These are phyloP conservation scores for Ceratobasidium sp. DNA, from an alignment of 1,284 basidiomycete genomes.

Conservation along the genomic window DNA sequence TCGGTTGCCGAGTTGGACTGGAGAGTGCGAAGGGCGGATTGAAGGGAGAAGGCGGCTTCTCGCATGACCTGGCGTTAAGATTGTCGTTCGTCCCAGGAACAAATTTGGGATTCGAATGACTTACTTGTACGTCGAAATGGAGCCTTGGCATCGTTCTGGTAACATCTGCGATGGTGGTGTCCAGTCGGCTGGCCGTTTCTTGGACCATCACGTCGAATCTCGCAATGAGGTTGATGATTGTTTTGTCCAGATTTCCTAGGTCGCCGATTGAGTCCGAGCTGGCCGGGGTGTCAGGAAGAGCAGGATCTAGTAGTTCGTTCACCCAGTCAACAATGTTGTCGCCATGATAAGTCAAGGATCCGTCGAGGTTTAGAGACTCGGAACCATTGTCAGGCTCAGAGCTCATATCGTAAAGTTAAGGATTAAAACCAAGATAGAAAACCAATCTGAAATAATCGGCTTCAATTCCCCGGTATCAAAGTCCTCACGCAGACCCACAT, in stretches of 20 bases:
- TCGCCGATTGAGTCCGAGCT: conserved; percentile 64
- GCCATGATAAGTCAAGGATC: conserved; percentile 38
- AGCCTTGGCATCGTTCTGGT: conserved; percentile 88
- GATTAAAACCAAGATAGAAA: not conserved
- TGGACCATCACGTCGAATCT: conserved; percentile 85
- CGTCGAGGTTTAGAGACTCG: conserved; percentile 24
- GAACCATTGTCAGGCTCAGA: conserved; percentile 14
- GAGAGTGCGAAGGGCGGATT: conserved; percentile 71
- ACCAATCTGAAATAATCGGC: not conserved
- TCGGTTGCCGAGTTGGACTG: conserved; percentile 58
- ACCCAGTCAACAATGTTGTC: conserved; percentile 53
- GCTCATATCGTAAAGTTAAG: not conserved
- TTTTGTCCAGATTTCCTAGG: conserved; percentile 78
- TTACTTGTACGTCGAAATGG: conserved; percentile 88
- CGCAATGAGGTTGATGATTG: conserved; percentile 78
- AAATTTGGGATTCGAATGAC: not conserved
- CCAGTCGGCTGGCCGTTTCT: conserved; percentile 86
- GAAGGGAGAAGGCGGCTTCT: conserved; percentile 84
- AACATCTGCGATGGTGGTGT: conserved; percentile 90
- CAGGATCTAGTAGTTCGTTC: conserved; percentile 54
- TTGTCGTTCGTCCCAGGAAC: conserved; percentile 1
- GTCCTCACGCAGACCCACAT: not conserved
- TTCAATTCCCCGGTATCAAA: not conserved
- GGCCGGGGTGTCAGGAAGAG: conserved; percentile 58
- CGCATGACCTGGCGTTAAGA: conserved; percentile 71